Evolutionary conservation across 495 filamentous ascomycete genomes (phyloP).

Genomic region (Tirmania nivea): DNA sequence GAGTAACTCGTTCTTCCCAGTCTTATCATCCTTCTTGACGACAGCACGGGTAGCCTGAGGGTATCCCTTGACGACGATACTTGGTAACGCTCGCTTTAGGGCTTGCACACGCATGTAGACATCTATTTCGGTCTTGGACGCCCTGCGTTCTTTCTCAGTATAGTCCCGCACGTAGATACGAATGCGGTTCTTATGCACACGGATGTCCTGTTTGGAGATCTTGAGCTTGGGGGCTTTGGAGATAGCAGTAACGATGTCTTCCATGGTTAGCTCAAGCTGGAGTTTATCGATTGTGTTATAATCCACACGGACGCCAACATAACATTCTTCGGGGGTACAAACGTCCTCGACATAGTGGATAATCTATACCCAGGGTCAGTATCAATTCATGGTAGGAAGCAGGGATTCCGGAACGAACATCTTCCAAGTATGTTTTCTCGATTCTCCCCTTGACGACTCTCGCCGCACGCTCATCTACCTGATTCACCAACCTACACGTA

Average conservation of each 20-base stretch:
- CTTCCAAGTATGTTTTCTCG: constrained; percentile 63
- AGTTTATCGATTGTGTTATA: constrained; percentile 50
- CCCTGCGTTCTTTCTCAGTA: constrained; percentile 11
- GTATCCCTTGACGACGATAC: constrained; percentile 66
- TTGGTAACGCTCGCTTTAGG: constrained; percentile 58
- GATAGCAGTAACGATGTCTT: constrained; percentile 52
- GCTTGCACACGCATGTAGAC: constrained; percentile 62
- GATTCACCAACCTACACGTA: constrained; percentile 53
- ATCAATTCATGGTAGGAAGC: background rate
- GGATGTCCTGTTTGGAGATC: constrained; percentile 32
- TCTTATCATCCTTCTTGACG: constrained; percentile 43
- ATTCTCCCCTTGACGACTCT: constrained; percentile 76
- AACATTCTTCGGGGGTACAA: constrained; percentile 53
- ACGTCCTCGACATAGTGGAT: constrained; percentile 60
- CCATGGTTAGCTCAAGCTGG: constrained; percentile 48
- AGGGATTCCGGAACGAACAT: constrained; percentile 22
- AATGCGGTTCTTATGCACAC: constrained; percentile 26
- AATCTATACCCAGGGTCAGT: constrained; percentile 23
- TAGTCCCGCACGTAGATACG: constrained; percentile 30
- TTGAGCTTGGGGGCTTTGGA: no score
- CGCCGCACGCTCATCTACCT: constrained; percentile 46
- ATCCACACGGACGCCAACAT: constrained; percentile 56
- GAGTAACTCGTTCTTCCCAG: constrained; percentile 44
- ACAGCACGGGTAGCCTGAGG: constrained; percentile 69
- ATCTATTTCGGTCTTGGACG: constrained; percentile 33